Evolutionary conservation across 805 yeast species (phyloP), one percentile per base, ranked within the genome.

Genomic region (Starmerella geochares): DNA sequence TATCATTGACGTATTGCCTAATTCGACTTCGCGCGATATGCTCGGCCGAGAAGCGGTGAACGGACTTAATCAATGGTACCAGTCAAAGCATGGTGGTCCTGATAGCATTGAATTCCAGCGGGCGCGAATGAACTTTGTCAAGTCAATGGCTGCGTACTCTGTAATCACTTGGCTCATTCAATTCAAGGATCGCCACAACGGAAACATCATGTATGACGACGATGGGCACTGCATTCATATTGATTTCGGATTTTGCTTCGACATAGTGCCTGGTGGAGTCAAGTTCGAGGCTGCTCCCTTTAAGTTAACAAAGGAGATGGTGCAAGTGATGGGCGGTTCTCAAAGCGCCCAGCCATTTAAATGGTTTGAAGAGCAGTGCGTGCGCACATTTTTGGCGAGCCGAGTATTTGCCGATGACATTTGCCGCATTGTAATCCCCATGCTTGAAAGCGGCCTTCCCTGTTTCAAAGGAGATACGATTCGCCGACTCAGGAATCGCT

Each of bases 261-360:
- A 92, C 69, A 92, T 92, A 65, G 96, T 86, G 29, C 99, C 99
- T 9, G 99, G 99, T 57, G 98, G 98, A 31, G 96, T 92, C 44
- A 86, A 81, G 61, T 94, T 92, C 64, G 99, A 92, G 61, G 95
- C 86, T n/a, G 95, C 95, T 1, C 97, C 98, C 11, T 92, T 92
- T 73, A 92, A 92, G 64, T 75, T 92, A 56, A 92, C 98, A 3
- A 84, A 82, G 59, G 99, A 92, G 62, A 92, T 94, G 98, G 83
- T 92, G 4, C 76, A 79, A 63, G 96, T 92, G 1, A 79, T 92
- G 81, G 98, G 98, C n/a, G 97, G 97, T 0, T 75, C 79, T 16
- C 73, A 77, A 21, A 73, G 76, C 29, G 85, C 97, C 0, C 95
- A 86, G 63, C 88, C 96, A 0, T 92, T 80, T 69, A 73, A 72